Percentiles rank a stretch among this genome's conserved stretches.
Conservation (phyloP, 2,329 filamentous ascomycete species). For the Arthrocladium fulminans region DNA sequence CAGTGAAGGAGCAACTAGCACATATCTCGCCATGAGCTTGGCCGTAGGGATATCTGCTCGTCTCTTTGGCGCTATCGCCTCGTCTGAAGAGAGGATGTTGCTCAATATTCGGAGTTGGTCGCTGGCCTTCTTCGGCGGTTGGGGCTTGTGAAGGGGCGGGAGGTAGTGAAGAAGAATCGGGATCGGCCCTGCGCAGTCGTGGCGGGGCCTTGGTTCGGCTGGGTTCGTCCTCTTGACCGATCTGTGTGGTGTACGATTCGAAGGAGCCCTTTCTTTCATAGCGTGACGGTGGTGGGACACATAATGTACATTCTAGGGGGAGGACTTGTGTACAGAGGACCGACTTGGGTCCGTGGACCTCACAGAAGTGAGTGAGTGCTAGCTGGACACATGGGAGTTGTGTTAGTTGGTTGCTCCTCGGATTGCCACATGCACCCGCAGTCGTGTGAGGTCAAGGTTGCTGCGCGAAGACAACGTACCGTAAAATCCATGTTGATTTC, state of each 20-base stretch:
- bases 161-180: slow-evolving; percentile 21
- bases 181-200: slow-evolving; percentile 17
- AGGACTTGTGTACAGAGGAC: slow-evolving; percentile 54
- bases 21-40: slow-evolving; percentile 44
- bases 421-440: neutral
- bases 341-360: slow-evolving; percentile 53
- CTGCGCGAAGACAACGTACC: neutral
- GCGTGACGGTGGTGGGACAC: slow-evolving; percentile 34
- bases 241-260: slow-evolving; percentile 17
- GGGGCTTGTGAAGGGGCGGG: slow-evolving; percentile 25
- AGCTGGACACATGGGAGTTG: slow-evolving; percentile 34
- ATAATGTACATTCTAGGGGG: slow-evolving; percentile 46
- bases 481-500: slow-evolving; percentile 4
- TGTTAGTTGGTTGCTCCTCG: slow-evolving; percentile 7
- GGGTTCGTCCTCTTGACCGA: slow-evolving; percentile 9
- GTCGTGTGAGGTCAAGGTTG: neutral
- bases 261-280: slow-evolving; percentile 34
- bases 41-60: slow-evolving; percentile 26
- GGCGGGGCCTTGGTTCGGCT: slow-evolving; percentile 8
- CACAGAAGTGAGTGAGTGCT: slow-evolving; percentile 55
- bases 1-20: slow-evolving; percentile 48
- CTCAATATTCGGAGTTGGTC: slow-evolving; percentile 31
- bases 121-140: slow-evolving; percentile 21
- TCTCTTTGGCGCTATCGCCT: slow-evolving; percentile 10
- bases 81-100: slow-evolving; percentile 43